Conservation (phyloP, 2,329 filamentous ascomycete genomes). For the Exophiala dermatitidis region DNA sequence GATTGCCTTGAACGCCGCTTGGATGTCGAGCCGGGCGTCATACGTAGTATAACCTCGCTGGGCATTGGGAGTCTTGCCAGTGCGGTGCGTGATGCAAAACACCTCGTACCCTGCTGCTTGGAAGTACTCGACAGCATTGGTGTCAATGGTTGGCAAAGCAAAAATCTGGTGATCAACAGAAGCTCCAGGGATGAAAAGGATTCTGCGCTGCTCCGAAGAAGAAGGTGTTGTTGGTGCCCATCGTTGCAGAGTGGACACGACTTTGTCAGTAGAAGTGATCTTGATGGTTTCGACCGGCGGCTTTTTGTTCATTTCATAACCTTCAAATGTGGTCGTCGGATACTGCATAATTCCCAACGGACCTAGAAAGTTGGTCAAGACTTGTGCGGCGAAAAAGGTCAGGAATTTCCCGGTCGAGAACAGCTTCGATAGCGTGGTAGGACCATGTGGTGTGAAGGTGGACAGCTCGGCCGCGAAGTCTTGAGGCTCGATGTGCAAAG, state of each 20-base stretch:
- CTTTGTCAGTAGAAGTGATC: conserved; percentile 4
- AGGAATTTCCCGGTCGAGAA: conserved; percentile 7
- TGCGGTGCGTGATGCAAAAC: conserved; percentile 6
- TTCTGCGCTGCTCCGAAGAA: background rate
- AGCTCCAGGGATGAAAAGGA: conserved; percentile 4
- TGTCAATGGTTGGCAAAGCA: conserved; percentile 4
- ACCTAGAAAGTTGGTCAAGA: conserved; percentile 4
- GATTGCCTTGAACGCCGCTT: conserved; percentile 9
- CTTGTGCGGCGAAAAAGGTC: conserved; percentile 6
- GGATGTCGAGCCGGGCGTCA: conserved; percentile 6
- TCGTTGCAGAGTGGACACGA: conserved; percentile 5
- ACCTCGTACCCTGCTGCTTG: conserved; percentile 6
- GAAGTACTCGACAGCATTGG: conserved; percentile 8
- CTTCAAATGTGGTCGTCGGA: conserved; percentile 3
- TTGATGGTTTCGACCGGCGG: conserved; percentile 5
- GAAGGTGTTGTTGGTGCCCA: conserved; percentile 1
- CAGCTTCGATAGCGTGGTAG: background rate
- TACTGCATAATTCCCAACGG: conserved; percentile 3
- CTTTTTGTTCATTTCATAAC: conserved; percentile 8
- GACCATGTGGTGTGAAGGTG: conserved; percentile 5
- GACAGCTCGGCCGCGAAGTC: conserved; percentile 4
- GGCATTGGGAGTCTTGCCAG: conserved; percentile 6
- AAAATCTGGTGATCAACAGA: conserved; percentile 9
- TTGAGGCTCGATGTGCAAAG: conserved; percentile 4
- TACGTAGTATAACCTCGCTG: conserved; percentile 7